These are phyloP conservation scores for Acer campestre DNA, from an alignment of 345 rosid genomes.

Conservation along the genomic window DNA sequence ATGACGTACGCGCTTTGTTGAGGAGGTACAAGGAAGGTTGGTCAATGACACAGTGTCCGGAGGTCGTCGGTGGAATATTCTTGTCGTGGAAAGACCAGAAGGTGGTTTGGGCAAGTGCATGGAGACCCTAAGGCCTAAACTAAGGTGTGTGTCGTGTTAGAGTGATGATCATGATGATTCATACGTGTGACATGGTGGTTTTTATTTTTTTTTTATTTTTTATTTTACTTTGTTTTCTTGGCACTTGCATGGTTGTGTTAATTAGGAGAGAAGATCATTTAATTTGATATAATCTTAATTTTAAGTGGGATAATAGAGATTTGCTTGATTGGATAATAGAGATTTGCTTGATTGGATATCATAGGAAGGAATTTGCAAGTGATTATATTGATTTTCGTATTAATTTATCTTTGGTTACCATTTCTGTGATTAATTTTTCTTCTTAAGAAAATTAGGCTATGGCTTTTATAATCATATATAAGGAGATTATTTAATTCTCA, in stretches of 20 bases:
- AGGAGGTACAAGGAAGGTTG: conserved; percentile 96
- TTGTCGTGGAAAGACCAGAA: conserved; percentile 92
- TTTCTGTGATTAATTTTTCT: conserved; percentile 29
- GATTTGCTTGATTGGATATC: conserved; percentile 27
- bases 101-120: conserved; percentile 97
- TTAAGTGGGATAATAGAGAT: conserved; percentile 5
- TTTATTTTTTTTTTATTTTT: conserved; percentile 14
- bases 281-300: too few relatives aligned
- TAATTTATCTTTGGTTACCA: conserved; percentile 13
- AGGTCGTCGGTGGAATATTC: conserved; percentile 68
- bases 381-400: conserved; percentile 24
- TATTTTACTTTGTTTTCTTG: conserved; percentile 24
- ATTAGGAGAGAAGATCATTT: background rate
- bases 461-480: conserved; percentile 12
- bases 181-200: conserved; percentile 43
- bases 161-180: conserved; percentile 23
- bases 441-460: conserved; percentile 7
- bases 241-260: conserved; percentile 24
- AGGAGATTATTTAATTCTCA: background rate
- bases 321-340: conserved; percentile 25
- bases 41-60: conserved; percentile 72
- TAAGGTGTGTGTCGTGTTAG: background rate
- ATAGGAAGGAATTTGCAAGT: conserved; percentile 27
- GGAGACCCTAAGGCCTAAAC: conserved; percentile 58
- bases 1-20: conserved; percentile 85